These are phyloP conservation scores for Ophiostoma sp. DNA, from an alignment of 2,329 filamentous ascomycete genomes.

Conservation along the genomic window DNA sequence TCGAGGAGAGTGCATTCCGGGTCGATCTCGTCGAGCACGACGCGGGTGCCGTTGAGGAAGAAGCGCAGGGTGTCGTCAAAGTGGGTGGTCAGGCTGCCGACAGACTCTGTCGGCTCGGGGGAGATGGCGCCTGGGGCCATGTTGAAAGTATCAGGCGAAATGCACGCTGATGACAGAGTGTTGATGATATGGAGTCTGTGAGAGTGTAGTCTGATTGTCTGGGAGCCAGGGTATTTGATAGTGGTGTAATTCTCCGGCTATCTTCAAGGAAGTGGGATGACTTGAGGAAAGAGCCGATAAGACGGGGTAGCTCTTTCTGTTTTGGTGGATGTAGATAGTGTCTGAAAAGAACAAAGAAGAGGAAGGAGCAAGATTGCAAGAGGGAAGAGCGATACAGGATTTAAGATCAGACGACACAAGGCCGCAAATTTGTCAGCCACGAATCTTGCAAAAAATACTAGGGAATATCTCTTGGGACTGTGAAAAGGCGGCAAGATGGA, in stretches of 20 bases:
- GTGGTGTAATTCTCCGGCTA: neutral
- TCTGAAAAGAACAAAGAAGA: neutral
- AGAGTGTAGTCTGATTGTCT: neutral
- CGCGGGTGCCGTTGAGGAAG: slow-evolving; percentile 89
- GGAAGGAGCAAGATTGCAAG: neutral
- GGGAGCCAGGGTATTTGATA: neutral
- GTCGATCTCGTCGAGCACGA: slow-evolving; percentile 79
- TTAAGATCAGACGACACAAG: neutral
- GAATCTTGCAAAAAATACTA: neutral
- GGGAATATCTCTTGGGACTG: neutral
- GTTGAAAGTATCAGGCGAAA: neutral
- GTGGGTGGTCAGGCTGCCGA: slow-evolving; percentile 58
- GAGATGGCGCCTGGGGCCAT: slow-evolving; percentile 57
- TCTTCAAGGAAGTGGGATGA: neutral
- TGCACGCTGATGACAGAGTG: neutral
- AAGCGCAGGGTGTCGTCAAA: slow-evolving; percentile 88
- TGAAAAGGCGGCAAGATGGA: neutral
- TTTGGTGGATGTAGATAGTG: neutral
- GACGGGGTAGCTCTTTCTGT: slow-evolving; percentile 7
- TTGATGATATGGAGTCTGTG: neutral
- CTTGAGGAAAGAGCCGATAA: slow-evolving; percentile 6
- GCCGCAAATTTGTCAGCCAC: neutral
- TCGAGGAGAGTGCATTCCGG: slow-evolving; percentile 89
- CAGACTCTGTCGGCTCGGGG: slow-evolving; percentile 36
- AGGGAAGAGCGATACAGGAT: slow-evolving; percentile 8